These are phyloP conservation scores for Leptomonas seymouri DNA, from an alignment of 208 protist genomes.

Conservation along the genomic window DNA sequence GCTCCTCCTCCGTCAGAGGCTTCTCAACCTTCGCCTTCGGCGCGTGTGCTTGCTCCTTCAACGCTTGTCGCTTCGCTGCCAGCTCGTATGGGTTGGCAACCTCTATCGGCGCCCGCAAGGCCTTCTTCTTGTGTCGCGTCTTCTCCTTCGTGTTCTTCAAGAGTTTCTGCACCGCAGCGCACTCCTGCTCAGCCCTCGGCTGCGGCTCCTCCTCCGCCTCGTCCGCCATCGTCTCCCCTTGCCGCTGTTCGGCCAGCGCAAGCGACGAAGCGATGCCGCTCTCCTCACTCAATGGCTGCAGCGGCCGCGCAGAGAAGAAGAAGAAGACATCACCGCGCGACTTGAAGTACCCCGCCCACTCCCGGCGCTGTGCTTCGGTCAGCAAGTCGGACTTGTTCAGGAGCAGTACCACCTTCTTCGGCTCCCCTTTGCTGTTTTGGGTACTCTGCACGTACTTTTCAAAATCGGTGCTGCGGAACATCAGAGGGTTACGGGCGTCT, in stretches of 20 bases:
- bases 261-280: constrained; percentile 22
- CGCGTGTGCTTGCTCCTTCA: constrained; percentile 42
- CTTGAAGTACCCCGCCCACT: constrained; percentile 95
- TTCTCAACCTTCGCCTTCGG: constrained; percentile 43
- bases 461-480: constrained; percentile 93
- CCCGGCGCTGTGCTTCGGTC: constrained; percentile 88
- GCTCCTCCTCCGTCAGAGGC: constrained; percentile 73
- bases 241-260: constrained; percentile 15
- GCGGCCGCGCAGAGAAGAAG: constrained; percentile 92
- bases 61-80: constrained; percentile 45
- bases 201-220: constrained; percentile 8
- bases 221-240: background rate
- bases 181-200: constrained; percentile 49
- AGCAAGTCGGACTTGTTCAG: constrained; percentile 99
- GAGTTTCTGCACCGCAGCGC: constrained; percentile 36
- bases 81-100: constrained; percentile 82
- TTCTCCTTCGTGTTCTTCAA: constrained; percentile 59
- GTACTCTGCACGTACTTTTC: constrained; percentile 89
- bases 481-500: constrained; percentile 97
- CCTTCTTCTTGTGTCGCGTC: constrained; percentile 75
- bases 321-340: constrained; percentile 78
- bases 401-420: constrained; percentile 93
- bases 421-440: constrained; percentile 32
- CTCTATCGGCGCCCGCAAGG: constrained; percentile 74
- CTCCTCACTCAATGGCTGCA: constrained; percentile 26